Evolutionary conservation across 2,329 filamentous ascomycete species (phyloP).

Genomic region (Aureobasidium namibiae): DNA sequence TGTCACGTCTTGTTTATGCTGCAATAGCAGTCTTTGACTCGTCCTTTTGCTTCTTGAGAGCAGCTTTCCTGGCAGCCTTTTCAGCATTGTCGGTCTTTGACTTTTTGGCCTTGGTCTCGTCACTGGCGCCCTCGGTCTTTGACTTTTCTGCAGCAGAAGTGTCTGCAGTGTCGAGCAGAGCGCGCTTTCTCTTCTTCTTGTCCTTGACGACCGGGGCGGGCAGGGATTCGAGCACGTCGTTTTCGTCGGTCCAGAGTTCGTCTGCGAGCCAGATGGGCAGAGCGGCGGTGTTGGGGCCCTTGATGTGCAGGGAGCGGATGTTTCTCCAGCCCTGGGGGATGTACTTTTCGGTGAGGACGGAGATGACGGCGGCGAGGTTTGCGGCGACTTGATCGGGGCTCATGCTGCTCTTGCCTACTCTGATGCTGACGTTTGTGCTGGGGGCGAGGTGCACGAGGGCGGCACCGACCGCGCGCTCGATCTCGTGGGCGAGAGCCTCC

Average conservation of each 20-base stretch:
- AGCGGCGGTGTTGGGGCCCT: constrained; percentile 78
- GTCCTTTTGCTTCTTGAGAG: constrained; percentile 18
- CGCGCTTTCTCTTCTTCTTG: constrained; percentile 25
- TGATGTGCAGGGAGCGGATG: constrained; percentile 77
- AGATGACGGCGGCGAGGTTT: constrained; percentile 68
- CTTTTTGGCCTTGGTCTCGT: constrained; percentile 22
- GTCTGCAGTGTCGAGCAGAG: constrained; percentile 19
- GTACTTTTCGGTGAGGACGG: constrained; percentile 65
- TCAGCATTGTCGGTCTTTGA: constrained; percentile 20
- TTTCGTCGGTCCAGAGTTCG: constrained; percentile 78
- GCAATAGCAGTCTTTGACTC: constrained; percentile 17
- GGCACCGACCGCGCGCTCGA: constrained; percentile 64
- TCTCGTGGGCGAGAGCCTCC: constrained; percentile 66
- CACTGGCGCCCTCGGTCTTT: constrained; percentile 17
- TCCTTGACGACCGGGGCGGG: constrained; percentile 22
- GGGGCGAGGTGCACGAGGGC: constrained; percentile 74
- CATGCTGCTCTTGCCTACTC: constrained; percentile 69
- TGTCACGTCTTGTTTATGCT: neutral
- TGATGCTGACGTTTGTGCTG: constrained; percentile 70
- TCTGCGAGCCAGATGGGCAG: constrained; percentile 92
- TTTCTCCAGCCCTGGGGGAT: constrained; percentile 84
- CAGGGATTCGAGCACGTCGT: constrained; percentile 52
- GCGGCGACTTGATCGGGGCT: constrained; percentile 66
- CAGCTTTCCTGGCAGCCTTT: constrained; percentile 19
- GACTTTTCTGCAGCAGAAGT: constrained; percentile 27